Evolutionary conservation across 169 alveolate genomes (phyloP), one percentile per base, ranked within the genome.

Genomic region (Plasmodium vinckei): DNA sequence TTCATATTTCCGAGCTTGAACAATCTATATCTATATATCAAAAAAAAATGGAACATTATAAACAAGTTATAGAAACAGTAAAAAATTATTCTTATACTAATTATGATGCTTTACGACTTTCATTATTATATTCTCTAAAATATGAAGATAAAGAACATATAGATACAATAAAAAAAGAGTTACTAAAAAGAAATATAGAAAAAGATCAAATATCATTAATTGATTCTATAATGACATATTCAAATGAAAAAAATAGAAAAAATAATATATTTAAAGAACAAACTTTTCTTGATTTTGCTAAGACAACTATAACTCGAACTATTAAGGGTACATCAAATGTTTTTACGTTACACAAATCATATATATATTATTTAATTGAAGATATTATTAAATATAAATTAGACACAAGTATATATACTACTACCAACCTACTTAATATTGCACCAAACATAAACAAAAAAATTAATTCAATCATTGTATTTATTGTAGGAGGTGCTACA

Each of bases 401-500:
- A 21, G 95, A 93, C 56, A 95, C 84, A 51, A 72, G 72, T 17
- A 97, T 95, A 54, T 96, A 94, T 65, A 95, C 98, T 9, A 75
- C 94, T 25, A 94, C 97, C 2, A 87, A 82, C 21, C 33, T 75
- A 64, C 67, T 75, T 33, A 44, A 75, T 46, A 75, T 64, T 61
- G 82, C 73, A 21, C 89, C 87, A 65, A 91, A 89, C 68, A 63
- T 91, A 17, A 92, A 87, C 75, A 96, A 95, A 56, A 89, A 91
- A 68, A 94, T 96, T 1, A 59, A 88, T 47, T 94, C 95, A 68
- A 86, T 96, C 15, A 95, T 96, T 60, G 82, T 97, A 2, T 97
- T 96, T 84, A 86, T 94, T 42, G 94, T 96, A 44, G 99, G 99
- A 23, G 99, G 99, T 13, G 95, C 95, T 9, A 96, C 99, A 1